These are phyloP conservation scores for Cyberlindnera mycetangii DNA, from an alignment of 805 yeast species.

Conservation along the genomic window DNA sequence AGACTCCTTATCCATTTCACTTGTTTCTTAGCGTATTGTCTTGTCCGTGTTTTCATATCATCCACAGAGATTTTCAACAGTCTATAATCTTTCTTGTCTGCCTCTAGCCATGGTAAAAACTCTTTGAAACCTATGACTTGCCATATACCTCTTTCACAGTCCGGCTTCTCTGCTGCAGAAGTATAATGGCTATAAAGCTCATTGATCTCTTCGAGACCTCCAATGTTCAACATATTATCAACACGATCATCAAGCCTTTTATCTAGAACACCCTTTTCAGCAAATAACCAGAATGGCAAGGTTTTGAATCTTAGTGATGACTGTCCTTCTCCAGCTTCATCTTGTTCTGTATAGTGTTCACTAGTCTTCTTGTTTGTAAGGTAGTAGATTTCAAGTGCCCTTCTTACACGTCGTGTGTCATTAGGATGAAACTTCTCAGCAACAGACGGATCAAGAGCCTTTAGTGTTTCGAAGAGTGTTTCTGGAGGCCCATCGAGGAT, in stretches of 20 bases:
- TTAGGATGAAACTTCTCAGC: slow-evolving; percentile 89
- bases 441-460: slow-evolving; percentile 62
- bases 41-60: slow-evolving; percentile 78
- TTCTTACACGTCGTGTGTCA: slow-evolving; percentile 70
- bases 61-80: slow-evolving; percentile 49
- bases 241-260: slow-evolving; percentile 73
- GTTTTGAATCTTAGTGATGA: slow-evolving; percentile 56
- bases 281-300: slow-evolving; percentile 79
- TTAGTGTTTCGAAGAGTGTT: slow-evolving; percentile 45
- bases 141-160: slow-evolving; percentile 75
- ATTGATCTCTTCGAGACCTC: slow-evolving; percentile 68
- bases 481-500: slow-evolving; percentile 58
- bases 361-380: slow-evolving; percentile 68
- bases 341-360: slow-evolving; percentile 64
- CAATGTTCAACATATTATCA: slow-evolving; percentile 72
- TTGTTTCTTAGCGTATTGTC: slow-evolving; percentile 85
- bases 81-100: slow-evolving; percentile 19
- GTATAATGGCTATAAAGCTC: slow-evolving; percentile 50
- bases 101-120: slow-evolving; percentile 65
- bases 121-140: slow-evolving; percentile 95
- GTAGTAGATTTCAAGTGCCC: slow-evolving; percentile 80
- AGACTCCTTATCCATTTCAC: slow-evolving; percentile 85
- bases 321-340: slow-evolving; percentile 36
- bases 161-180: slow-evolving; percentile 37
- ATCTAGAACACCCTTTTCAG: slow-evolving; percentile 56